Base-by-base conservation (phyloP, 2,329 filamentous ascomycete genomes). In the Aspergillus sp. region DNA sequence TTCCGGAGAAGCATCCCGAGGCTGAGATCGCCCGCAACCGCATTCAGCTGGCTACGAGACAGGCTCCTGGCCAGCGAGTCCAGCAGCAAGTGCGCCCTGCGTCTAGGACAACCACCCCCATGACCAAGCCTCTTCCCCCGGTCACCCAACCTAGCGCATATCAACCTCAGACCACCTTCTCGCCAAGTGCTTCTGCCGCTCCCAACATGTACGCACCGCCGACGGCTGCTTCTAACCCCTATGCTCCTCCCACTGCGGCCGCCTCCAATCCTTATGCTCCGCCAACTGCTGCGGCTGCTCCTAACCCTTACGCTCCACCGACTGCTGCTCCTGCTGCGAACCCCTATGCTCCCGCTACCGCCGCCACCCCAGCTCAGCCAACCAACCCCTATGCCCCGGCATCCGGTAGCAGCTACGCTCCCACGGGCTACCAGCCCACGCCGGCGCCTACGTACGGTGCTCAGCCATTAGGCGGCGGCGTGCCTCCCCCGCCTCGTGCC, bases 11-110 rank as follows among this genome's bases (percentile, higher is more conserved):
- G 64, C 97, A 96, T 73, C 89, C 91, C 45, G 90, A 91, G 58
- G 95, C 94, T 39, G 92, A 97, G 66, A 85, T 95, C 66, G 91
- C 94, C 29, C 86, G 92, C 65, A 90, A 90, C 75, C 88, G 95
- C 55, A 89, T 99, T 67, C 90, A 87, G 77, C 85, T 94, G 69
- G 93, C 95, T 2, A 96, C 90, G 2, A 87, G 87, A 75, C 91
- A 87, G 72, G 76, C 75, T 58, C 72, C 78, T 60, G 70, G 80
- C 46, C 77, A 80, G 66, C 68, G 75, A 58, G 63, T 73, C 11
- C 71, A 79, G 74, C 77, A 80, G 66, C 68, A 75, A 57, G 63
- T 73, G 12, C 71, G 79, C 74, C 80, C 63, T 63, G 60, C 73
- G 64, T 51, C 79, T 60, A 67, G 77, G 45, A 63, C 77, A 32